Evolutionary conservation across 805 yeast species (phyloP), one percentile per base, ranked within the genome.

Genomic region (Candida tammaniensis): DNA sequence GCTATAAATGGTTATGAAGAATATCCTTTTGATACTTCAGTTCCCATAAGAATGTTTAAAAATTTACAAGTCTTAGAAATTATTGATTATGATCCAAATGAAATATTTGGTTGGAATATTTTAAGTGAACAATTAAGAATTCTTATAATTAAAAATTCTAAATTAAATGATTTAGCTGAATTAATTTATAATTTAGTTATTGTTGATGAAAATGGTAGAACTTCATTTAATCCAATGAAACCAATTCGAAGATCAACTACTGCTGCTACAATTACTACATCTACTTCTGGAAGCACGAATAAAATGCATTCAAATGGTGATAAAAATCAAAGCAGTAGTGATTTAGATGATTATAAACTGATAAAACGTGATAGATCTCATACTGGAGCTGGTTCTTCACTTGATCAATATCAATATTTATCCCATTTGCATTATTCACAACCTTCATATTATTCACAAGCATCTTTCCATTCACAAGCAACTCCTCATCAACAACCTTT

Each of bases 21-120:
- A 49, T 80, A 74, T 49, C 86, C 86, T 0, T 79, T 81, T 51
- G 86, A 80, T 48, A 78, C 85, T 3, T 71, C 82, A 4, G 80
- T 81, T 7, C 86, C 86, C 3, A 51, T 80, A n/a, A 60, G 59
- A 24, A 65, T 76, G 54, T 80, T 80, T 54, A 78, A 77, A 41
- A 80, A 78, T 48, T 56, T 80, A 30, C 75, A 78, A 31, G 82
- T 80, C 14, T 57, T 80, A 28, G 86, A 80, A 48, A 54, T 80
- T 3, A 62, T 65, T 17, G 82, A 78, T 38, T 61, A 77, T 39
- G 83, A 78, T 42, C 81, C 83, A 13, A 76, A 78, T 40, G 82
- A 78, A 41, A 63, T 80, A 7, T 78, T 64, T 52, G 86, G 86
- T 2, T 80, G 86, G 86, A 68, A 78, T 47, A 47, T 56, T 11